Base-by-base conservation (phyloP, 1,284 basidiomycete genomes). In the Cryptococcus sp. region DNA sequence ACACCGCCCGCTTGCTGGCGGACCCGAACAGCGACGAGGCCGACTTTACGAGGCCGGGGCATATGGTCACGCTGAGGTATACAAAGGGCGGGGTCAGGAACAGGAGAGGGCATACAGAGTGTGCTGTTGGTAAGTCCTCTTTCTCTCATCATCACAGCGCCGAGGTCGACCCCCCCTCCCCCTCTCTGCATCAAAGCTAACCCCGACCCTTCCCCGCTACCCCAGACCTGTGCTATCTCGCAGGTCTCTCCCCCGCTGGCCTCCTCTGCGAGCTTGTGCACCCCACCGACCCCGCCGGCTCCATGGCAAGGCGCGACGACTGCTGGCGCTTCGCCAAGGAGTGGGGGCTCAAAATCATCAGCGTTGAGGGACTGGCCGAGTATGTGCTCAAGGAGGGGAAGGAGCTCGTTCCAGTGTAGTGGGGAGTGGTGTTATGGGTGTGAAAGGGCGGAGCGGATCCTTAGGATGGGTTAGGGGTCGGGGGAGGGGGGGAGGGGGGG, bases 211-310 rank as follows among this genome's bases (percentile, higher is more conserved):
- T 11, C 23, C 36, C n/a, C 5, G 8, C 24, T 13, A 9, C 23
- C n/a, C 4, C 67, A 82, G 95, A 99, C 68, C 79, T 99, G 11
- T 97, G 93, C 77, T 79, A 80, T 52, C 80, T 96, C 47, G 86
- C 92, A 1, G 83, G 84, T 20, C 83, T 91, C 45, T 85, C 88
- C 9, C 80, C 82, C 1, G 93, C 87, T 0, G 96, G 92, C 2
- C 81, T 98, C 3, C 82, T 98, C 35, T 98, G 96, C 73, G 96
- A 98, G 77, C 80, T 98, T 35, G 93, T 98, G 38, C 94, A 97
- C 68, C 92, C 97, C 50, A 85, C 94, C 68, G 80, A 82, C 58
- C 83, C 84, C n/a, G 76, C 83, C 65, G 96, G 96, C 1, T 85
- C 82, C n/a, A 99, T 99, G 91, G 92, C 94, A 40, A 82, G 93